These are phyloP conservation scores for Musa itinerans DNA, from an alignment of 176 grass and related monocot species.

Conservation along the genomic window DNA sequence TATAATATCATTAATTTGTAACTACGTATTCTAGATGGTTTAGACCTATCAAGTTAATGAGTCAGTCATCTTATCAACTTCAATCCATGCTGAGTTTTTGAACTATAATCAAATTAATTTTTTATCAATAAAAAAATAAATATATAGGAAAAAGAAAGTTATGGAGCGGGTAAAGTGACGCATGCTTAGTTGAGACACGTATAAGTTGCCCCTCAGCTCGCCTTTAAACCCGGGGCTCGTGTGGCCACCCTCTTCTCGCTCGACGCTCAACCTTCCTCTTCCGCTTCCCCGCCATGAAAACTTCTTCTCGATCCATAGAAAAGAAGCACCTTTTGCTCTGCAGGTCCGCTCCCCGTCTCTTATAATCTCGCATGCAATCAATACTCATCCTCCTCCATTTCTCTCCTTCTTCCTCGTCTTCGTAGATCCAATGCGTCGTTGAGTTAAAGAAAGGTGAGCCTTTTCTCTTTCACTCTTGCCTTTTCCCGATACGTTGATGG, in stretches of 20 bases:
- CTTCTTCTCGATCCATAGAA: not conserved
- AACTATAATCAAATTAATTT: too few relatives aligned
- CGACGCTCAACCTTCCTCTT: not conserved
- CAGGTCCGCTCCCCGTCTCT: not conserved
- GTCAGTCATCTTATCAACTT: too few relatives aligned
- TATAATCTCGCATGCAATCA: not conserved
- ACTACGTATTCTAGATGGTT: too few relatives aligned
- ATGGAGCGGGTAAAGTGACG: too few relatives aligned
- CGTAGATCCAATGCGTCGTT: not conserved
- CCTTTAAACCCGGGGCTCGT: not conserved
- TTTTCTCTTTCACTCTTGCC: not conserved
- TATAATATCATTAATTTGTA: too few relatives aligned
- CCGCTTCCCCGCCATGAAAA: slow-evolving; percentile 1
- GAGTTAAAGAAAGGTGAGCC: not conserved
- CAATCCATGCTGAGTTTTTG: too few relatives aligned
- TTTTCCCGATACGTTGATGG: not conserved
- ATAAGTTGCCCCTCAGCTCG: too few relatives aligned
- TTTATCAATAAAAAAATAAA: too few relatives aligned
- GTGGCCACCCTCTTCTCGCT: not conserved
- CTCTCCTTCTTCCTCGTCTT: not conserved
- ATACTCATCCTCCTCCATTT: not conserved
- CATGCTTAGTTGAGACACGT: too few relatives aligned
- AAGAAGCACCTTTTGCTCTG: not conserved
- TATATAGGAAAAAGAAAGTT: too few relatives aligned
- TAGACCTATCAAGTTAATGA: too few relatives aligned